Evolutionary conservation across 768 basidiomycete genomes (phyloP).

Genomic region (Xerocomellus intermedius): DNA sequence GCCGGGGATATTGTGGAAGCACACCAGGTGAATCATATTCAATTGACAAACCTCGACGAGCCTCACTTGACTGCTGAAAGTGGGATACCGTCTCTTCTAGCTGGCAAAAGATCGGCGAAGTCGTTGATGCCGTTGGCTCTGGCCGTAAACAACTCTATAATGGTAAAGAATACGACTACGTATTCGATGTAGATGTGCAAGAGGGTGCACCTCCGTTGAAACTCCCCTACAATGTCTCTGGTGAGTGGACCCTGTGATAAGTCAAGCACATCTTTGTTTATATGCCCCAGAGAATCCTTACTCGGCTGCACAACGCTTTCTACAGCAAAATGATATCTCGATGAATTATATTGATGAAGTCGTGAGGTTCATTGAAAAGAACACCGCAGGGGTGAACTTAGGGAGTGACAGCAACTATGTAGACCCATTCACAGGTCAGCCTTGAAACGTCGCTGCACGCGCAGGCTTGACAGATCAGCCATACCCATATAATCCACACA

Average conservation of each 20-base stretch:
- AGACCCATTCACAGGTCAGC: conserved; percentile 87
- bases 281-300: conserved; percentile 78
- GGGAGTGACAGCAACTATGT: conserved; percentile 61
- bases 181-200: conserved; percentile 97
- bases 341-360: conserved; percentile 84
- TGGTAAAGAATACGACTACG: conserved; percentile 97
- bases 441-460: neutral
- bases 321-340: conserved; percentile 81
- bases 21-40: conserved; percentile 63
- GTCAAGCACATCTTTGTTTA: neutral
- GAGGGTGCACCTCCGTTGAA: conserved; percentile 92
- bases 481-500: conserved; percentile 16
- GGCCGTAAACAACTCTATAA: conserved; percentile 89
- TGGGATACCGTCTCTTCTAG: conserved; percentile 69
- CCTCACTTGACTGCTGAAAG: conserved; percentile 40
- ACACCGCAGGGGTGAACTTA: conserved; percentile 74
- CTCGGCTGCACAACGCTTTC: conserved; percentile 83
- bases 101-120: conserved; percentile 96
- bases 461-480: neutral
- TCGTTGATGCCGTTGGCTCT: conserved; percentile 91
- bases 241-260: conserved; percentile 39
- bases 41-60: neutral
- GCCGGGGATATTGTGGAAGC: conserved; percentile 83
- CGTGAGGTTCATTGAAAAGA: conserved; percentile 91
- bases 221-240: conserved; percentile 87